These are phyloP conservation scores for Daldinia vernicosa DNA, from an alignment of 495 filamentous ascomycete species.

Conservation along the genomic window DNA sequence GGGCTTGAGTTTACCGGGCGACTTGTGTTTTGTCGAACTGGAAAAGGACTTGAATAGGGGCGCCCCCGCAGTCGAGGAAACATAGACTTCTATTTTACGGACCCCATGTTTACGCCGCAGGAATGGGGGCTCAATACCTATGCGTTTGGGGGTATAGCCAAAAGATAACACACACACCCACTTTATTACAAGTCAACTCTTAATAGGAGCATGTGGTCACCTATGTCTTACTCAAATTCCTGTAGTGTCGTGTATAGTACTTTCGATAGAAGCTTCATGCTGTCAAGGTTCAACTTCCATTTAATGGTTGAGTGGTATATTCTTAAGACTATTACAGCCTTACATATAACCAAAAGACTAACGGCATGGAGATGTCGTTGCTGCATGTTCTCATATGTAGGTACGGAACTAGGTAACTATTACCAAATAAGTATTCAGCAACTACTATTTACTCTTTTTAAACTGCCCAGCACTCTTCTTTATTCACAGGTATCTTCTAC, in stretches of 20 bases:
- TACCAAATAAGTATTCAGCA: not conserved
- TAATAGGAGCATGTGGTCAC: no score
- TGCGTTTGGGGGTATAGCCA: no score
- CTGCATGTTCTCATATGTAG: not conserved
- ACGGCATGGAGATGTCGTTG: not conserved
- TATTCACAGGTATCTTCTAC: not conserved
- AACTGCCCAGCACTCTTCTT: not conserved
- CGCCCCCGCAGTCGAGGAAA: not conserved
- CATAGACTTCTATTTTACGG: not conserved
- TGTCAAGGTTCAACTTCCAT: no score
- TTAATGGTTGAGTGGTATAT: no score
- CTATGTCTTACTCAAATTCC: no score
- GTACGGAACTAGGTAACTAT: not conserved
- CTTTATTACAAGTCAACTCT: no score
- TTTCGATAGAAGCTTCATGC: no score
- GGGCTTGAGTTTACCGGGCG: not conserved
- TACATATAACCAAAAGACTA: not conserved
- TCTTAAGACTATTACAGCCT: no score
- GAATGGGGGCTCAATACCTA: not conserved
- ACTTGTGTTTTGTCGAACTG: not conserved
- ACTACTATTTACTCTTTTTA: not conserved
- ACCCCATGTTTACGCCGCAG: not conserved
- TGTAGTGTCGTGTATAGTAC: no score
- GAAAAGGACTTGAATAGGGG: not conserved
- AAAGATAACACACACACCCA: no score